Evolutionary conservation across 2,329 filamentous ascomycete genomes (phyloP), one percentile per base, ranked within the genome.

Genomic region (Magnaporthiopsis incrustans): DNA sequence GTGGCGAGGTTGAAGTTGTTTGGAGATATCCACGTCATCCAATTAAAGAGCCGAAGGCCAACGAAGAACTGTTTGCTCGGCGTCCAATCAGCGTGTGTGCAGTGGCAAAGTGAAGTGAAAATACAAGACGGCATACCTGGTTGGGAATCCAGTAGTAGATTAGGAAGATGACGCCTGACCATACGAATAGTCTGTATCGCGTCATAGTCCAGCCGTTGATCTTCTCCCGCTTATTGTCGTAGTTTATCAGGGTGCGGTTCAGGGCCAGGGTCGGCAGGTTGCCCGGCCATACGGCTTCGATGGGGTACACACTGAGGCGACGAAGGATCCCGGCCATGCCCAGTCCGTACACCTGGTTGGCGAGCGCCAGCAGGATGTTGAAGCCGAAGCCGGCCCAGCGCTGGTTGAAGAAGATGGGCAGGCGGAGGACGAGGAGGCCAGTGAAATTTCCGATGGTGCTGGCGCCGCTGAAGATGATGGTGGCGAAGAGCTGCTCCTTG

Each of bases 11-110:
- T 77, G 60, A 78, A 66, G 63, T 80, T 81, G 33, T 76, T 67
- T 0, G 80, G 80, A 0, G 78, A 71, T n/a, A 81, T 81, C 80
- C 79, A 82, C 0, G 78, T 78, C 73, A 81, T 80, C 78, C 79
- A 82, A 69, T 78, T 78, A 69, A 82, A 81, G 1, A 75, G 33
- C 71, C 72, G 3, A 81, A 69, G 3, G 74, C 77, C 0, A 69
- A 73, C 38, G 27, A 44, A 62, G 67, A 80, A 81, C 2, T 53
- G 18, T 53, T 53, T 53, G n/a, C 8, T 4, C n/a, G 7, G 22
- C 8, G 4, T 2, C 18, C n/a, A 2, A 1, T 53, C n/a, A 53
- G 44, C 44, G 10, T 53, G 44, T 25, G 44, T 10, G 18, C 30
- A 30, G 30, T 6, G 30, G 30, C 30, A 14, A 10, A 53, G 44